These are phyloP conservation scores for Leccinum obscurum DNA, from an alignment of 768 basidiomycete genomes.

Conservation along the genomic window DNA sequence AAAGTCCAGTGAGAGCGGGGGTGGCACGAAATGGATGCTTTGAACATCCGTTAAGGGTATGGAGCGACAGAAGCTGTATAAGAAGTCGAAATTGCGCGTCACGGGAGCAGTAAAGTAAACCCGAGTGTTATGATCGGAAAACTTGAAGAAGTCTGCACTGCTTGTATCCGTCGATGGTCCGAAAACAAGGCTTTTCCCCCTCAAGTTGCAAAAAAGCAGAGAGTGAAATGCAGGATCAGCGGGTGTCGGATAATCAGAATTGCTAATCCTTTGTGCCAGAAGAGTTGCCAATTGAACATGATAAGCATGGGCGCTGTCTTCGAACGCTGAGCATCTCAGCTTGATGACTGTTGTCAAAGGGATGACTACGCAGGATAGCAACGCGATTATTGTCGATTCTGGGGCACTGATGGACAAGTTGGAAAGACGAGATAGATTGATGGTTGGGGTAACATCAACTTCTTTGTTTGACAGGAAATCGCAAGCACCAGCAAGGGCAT, in stretches of 20 bases:
- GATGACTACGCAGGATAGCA: conserved; percentile 6
- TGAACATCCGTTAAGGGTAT: conserved; percentile 1
- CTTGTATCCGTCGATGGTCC: not conserved
- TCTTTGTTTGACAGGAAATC: not conserved
- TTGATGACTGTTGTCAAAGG: not conserved
- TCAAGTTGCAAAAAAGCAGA: not conserved
- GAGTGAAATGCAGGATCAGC: not conserved
- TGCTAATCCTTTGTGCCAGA: conserved; percentile 1
- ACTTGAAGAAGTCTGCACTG: not conserved
- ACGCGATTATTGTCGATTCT: not conserved
- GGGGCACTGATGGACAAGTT: conserved; percentile 4
- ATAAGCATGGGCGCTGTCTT: not conserved
- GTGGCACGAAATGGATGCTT: not conserved
- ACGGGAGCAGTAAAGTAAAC: not conserved
- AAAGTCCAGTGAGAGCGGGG: not conserved
- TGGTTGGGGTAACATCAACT: not conserved
- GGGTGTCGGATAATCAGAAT: not conserved
- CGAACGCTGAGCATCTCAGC: not conserved
- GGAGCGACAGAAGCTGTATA: conserved; percentile 1
- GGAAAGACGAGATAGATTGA: conserved; percentile 1
- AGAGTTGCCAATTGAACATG: not conserved
- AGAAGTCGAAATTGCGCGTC: not conserved
- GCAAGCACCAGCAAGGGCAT: conserved; percentile 27
- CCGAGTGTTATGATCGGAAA: not conserved
- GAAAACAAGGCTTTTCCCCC: not conserved